phyloP scores from a whole-genome alignment of 2,329 filamentous ascomycete genomes.

The Pyricularia grisea region DNA sequence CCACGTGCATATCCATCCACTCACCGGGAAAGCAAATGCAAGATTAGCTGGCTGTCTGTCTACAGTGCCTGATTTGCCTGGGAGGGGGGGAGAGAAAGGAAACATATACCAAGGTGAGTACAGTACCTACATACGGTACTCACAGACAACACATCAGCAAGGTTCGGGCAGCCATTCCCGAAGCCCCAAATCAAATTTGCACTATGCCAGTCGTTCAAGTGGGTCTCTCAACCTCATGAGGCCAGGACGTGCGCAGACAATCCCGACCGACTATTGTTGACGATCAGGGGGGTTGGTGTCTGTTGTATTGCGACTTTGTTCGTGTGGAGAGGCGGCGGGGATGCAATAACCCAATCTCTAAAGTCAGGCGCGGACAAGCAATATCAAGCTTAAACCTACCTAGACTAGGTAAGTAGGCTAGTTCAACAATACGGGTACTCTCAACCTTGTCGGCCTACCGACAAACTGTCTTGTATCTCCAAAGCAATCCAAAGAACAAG shows the following conservation, averaged over 20 bases:
- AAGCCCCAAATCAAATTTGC: neutral
- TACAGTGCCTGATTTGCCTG: neutral
- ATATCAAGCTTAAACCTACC: neutral
- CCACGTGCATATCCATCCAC: neutral
- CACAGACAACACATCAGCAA: neutral
- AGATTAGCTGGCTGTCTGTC: neutral
- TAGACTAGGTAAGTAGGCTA: neutral
- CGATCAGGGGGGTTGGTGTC: neutral
- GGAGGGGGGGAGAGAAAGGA: neutral
- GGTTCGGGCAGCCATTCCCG: neutral
- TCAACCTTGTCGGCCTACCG: neutral
- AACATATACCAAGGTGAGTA: neutral
- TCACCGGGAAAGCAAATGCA: neutral
- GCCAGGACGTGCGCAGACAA: neutral
- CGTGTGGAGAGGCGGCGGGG: neutral
- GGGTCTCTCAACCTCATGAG: neutral
- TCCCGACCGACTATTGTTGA: neutral
- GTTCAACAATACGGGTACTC: neutral
- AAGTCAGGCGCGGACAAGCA: neutral
- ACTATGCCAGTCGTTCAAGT: neutral
- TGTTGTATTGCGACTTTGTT: neutral
- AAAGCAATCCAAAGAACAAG: neutral
- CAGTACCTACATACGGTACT: neutral
- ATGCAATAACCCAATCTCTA: neutral
- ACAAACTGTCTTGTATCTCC: neutral